phyloP scores from a whole-genome alignment of 345 rosid species.

The Boechera stricta region DNA sequence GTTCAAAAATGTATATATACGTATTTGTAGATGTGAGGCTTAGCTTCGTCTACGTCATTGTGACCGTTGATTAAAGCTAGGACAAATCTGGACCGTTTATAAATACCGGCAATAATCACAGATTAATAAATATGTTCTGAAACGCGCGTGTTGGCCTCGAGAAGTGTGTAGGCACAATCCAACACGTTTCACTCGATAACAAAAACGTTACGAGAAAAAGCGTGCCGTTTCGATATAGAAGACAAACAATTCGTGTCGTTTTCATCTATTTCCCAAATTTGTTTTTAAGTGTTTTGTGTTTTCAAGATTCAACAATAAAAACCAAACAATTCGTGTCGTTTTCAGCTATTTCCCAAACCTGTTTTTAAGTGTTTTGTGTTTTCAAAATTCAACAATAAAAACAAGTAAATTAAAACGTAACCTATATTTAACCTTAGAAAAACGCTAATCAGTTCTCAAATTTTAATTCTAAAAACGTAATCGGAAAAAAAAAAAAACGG shows the following conservation, averaged over 20 bases:
- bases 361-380: not conserved
- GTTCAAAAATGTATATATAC: not conserved
- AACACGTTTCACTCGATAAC: constrained; percentile 2
- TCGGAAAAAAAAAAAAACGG: not conserved
- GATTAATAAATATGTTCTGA: not conserved
- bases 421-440: constrained; percentile 41
- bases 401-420: constrained; percentile 22
- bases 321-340: constrained; percentile 8
- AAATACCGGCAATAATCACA: not conserved
- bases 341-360: not conserved
- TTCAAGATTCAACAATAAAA: constrained; percentile 35
- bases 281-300: not conserved
- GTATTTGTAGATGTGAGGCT: constrained; percentile 1
- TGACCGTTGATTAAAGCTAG: constrained; percentile 13
- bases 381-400: constrained; percentile 35
- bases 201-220: not conserved
- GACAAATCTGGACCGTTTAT: constrained; percentile 19
- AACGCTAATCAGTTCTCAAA: constrained; percentile 31
- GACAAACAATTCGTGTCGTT: constrained; percentile 18
- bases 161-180: not conserved
- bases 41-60: constrained; percentile 21
- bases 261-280: not conserved
- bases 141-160: constrained; percentile 29
- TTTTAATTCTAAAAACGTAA: constrained; percentile 22
- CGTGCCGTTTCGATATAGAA: constrained; percentile 10